These are phyloP conservation scores for Wickerhamomyces kurtzmanii DNA, from an alignment of 805 yeast genomes.

Conservation along the genomic window DNA sequence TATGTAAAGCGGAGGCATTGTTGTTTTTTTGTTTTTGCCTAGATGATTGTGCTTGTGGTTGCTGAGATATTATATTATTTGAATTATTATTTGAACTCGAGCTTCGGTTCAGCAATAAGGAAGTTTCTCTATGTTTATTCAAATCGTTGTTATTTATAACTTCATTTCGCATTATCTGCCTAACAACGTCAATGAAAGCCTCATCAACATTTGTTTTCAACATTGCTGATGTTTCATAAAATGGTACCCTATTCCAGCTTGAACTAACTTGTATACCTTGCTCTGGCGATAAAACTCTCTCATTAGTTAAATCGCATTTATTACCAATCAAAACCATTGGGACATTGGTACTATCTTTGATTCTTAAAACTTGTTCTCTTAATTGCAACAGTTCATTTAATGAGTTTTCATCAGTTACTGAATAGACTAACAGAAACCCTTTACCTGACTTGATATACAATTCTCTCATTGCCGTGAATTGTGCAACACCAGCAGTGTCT, in stretches of 20 bases:
- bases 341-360: slow-evolving; percentile 65
- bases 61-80: neutral
- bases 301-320: slow-evolving; percentile 75
- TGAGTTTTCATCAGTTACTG: slow-evolving; percentile 70
- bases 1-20: too few relatives aligned
- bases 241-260: slow-evolving; percentile 80
- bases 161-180: slow-evolving; percentile 81
- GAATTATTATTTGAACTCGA: neutral
- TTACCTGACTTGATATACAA: slow-evolving; percentile 79
- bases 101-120: too few relatives aligned
- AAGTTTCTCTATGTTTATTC: too few relatives aligned
- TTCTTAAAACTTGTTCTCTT: slow-evolving; percentile 75
- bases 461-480: slow-evolving; percentile 93
- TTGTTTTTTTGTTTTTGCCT: slow-evolving; percentile 1
- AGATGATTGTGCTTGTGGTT: neutral
- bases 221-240: slow-evolving; percentile 92
- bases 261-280: slow-evolving; percentile 80
- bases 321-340: slow-evolving; percentile 91
- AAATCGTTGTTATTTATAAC: too few relatives aligned
- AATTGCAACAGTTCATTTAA: slow-evolving; percentile 69
- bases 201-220: slow-evolving; percentile 83
- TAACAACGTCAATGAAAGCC: slow-evolving; percentile 78
- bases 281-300: slow-evolving; percentile 66
- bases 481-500: slow-evolving; percentile 93
- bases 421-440: slow-evolving; percentile 82